phyloP scores from a whole-genome alignment of 2,329 filamentous ascomycete genomes.

The Trichoderma lentiforme region DNA sequence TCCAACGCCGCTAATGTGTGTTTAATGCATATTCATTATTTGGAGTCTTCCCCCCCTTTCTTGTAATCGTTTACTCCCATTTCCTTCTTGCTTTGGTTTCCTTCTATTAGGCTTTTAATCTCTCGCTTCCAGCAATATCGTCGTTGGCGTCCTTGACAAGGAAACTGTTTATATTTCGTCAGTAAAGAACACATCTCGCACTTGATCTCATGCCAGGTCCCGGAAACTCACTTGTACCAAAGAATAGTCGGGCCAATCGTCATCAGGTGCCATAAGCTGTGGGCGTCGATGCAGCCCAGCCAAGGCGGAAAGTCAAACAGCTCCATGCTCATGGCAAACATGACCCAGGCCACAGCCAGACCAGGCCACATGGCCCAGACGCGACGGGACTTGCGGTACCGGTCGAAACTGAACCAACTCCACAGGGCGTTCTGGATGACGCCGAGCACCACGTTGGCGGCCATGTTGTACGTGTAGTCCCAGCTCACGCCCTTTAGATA shows the following conservation, averaged over 20 bases:
- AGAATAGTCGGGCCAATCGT: constrained; percentile 84
- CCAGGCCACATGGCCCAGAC: constrained; percentile 87
- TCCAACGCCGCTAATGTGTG: neutral
- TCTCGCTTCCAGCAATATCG: constrained; percentile 65
- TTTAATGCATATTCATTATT: neutral
- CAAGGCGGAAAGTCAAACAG: constrained; percentile 89
- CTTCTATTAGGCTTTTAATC: constrained; percentile 60
- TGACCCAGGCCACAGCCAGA: constrained; percentile 86
- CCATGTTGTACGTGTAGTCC: constrained; percentile 99
- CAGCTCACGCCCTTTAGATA: constrained; percentile 85
- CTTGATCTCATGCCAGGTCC: neutral
- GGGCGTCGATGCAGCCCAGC: constrained; percentile 80
- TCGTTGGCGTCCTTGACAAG: constrained; percentile 80
- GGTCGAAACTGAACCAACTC: constrained; percentile 75
- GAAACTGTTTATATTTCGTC: constrained; percentile 57
- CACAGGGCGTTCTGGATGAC: constrained; percentile 79
- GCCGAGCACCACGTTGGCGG: constrained; percentile 82
- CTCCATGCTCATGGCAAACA: constrained; percentile 92
- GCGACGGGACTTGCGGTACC: constrained; percentile 68
- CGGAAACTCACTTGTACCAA: constrained; percentile 83
- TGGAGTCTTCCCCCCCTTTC: neutral
- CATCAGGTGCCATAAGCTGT: constrained; percentile 92
- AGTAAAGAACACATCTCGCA: neutral
- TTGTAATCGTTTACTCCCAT: neutral
- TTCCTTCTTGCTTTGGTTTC: neutral